These are phyloP conservation scores for Austroboletus olivaceoglutinosus DNA, from an alignment of 1,284 basidiomycete genomes.

Conservation along the genomic window DNA sequence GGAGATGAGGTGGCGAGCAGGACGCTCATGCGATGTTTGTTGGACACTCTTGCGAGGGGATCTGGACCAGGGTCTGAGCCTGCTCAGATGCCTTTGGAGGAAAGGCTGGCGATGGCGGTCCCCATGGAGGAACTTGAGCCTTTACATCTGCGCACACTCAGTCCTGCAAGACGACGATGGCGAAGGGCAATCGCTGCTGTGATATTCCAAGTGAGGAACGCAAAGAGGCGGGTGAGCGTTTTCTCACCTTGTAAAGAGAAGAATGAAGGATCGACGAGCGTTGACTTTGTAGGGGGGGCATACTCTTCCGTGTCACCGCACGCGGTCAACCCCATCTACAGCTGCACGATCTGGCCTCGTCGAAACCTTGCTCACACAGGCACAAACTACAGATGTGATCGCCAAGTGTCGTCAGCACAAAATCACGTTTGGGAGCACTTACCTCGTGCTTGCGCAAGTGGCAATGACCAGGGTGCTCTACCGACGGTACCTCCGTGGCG, in stretches of 20 bases:
- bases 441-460: no score
- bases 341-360: conserved; percentile 37
- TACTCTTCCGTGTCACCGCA: conserved; percentile 46
- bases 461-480: no score
- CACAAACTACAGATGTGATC: conserved; percentile 32
- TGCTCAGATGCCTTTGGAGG: conserved; percentile 28
- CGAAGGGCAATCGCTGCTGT: conserved; percentile 44
- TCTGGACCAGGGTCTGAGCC: conserved; percentile 5
- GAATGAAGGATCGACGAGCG: background rate
- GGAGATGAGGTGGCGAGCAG: conserved; percentile 12
- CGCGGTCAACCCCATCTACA: conserved; percentile 34
- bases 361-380: conserved; percentile 25
- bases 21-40: conserved; percentile 33
- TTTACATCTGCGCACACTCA: conserved; percentile 25
- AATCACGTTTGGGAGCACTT: no score
- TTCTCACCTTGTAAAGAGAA: background rate
- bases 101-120: conserved; percentile 42
- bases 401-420: no score
- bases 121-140: conserved; percentile 41
- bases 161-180: conserved; percentile 45
- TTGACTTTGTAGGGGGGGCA: conserved; percentile 50
- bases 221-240: conserved; percentile 14
- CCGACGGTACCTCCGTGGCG: no score
- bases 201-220: conserved; percentile 35
- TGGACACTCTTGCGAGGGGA: conserved; percentile 40